These are phyloP conservation scores for Barnettozyma californica DNA, from an alignment of 805 yeast genomes.

Conservation along the genomic window DNA sequence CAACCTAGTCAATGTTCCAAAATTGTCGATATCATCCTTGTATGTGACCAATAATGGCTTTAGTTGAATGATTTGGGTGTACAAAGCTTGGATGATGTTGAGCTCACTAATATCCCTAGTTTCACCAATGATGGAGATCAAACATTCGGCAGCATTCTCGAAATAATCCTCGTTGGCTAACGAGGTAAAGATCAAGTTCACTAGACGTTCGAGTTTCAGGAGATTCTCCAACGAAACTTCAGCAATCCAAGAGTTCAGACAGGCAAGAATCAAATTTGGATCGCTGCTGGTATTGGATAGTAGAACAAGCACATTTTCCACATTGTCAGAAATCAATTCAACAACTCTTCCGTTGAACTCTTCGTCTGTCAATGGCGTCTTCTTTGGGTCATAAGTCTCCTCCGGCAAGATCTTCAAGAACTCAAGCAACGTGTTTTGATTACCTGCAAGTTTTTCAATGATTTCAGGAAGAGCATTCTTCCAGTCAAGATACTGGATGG, in stretches of 20 bases:
- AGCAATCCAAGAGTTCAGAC: conserved; percentile 85
- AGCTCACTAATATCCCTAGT: conserved; percentile 70
- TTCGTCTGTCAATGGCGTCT: conserved; percentile 74
- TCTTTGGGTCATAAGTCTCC: conserved; percentile 73
- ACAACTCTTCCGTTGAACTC: conserved; percentile 65
- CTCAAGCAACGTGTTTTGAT: conserved; percentile 51
- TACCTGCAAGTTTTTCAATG: conserved; percentile 36
- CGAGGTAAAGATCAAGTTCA: conserved; percentile 63
- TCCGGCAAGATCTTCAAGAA: conserved; percentile 88
- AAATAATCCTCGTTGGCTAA: conserved; percentile 57
- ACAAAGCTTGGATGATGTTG: conserved; percentile 59
- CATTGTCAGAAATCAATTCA: conserved; percentile 59
- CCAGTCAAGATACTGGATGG: conserved; percentile 78
- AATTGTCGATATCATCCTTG: conserved; percentile 41
- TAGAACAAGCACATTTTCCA: conserved; percentile 60
- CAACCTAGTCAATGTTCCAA: conserved; percentile 66
- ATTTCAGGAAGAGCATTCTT: conserved; percentile 62
- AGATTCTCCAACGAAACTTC: conserved; percentile 76
- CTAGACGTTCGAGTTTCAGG: conserved; percentile 57
- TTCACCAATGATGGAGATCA: conserved; percentile 75
- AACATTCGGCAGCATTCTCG: conserved; percentile 81
- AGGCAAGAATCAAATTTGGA: conserved; percentile 51
- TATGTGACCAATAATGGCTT: conserved; percentile 43
- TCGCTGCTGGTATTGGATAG: conserved; percentile 37
- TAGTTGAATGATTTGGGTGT: conserved; percentile 59